Base-by-base conservation (phyloP, 2,329 filamentous ascomycete genomes). In the Aquanectria penicillioides region DNA sequence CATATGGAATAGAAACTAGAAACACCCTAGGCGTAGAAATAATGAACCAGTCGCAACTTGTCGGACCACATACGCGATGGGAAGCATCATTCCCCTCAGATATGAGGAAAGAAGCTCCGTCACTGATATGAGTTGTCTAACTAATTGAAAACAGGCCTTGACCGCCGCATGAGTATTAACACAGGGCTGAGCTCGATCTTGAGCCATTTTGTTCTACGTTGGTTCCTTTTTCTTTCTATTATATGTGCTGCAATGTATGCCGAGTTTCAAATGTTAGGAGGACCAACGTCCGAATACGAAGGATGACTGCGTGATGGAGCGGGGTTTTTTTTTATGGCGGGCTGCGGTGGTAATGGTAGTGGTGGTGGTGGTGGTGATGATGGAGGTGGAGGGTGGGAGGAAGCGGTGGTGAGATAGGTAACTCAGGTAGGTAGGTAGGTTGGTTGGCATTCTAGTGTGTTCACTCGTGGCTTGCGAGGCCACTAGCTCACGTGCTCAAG, bases 21-120 rank as follows among this genome's bases (percentile, higher is more conserved):
- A 44, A 25, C 62, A 67, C 66, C 57, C 62, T 15, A 26, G 66
- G 66, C 7, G 66, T 69, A 37, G 25, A 9, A 3, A 6, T 57
- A 66, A 31, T 29, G 18, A 23, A 13, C 3, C 40, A 43, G 44
- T 50, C 26, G 37, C 23, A 52, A 54, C 56, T 31, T 26, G 34
- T 63, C 61, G 38, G 31, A 15, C 47, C 52, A 62, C 52, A 64
- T 59, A 53, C 43, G 46, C 22, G 33, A 33, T 34, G 48, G 37
- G n/a, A n/a, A 33, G 48, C 36, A 40, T 51, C 48, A 40, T 41
- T 40, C 15, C 34, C 18, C 20, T 34, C 33, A 10, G 13, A 34
- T 26, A 33, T 23, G 33, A 26, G 26, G 25, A 31, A 53, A 18
- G 26, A 25, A 31, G n/a, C n/a, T n/a, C n/a, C n/a, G n/a, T n/a